A percentile compares a stretch with the other conserved stretches of the same genome.
phyloP scores from a whole-genome alignment of 2,329 filamentous ascomycete species.

The Metarhizium rileyi region DNA sequence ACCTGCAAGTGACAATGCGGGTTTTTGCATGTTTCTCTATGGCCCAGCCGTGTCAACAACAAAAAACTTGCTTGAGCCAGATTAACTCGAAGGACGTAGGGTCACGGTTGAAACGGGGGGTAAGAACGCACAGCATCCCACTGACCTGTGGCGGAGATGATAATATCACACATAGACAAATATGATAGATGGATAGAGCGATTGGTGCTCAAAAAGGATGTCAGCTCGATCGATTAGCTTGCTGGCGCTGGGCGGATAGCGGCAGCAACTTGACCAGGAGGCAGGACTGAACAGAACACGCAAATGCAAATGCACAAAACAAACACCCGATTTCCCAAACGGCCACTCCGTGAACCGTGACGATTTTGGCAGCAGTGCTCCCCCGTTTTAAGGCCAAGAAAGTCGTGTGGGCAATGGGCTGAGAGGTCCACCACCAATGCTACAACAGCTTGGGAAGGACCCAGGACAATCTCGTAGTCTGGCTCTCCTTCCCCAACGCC shows the following conservation, averaged over 20 bases:
- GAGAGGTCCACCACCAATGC: not conserved
- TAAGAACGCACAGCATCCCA: not conserved
- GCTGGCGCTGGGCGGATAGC: not conserved
- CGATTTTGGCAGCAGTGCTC: not conserved
- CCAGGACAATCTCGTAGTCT: not conserved
- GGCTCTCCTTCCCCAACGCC: not conserved
- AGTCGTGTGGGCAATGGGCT: not conserved
- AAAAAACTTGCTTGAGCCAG: not conserved
- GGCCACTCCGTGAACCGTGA: not conserved
- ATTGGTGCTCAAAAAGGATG: not conserved
- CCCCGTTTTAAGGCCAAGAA: not conserved
- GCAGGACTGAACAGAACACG: not conserved
- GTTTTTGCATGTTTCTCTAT: not conserved
- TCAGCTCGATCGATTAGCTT: not conserved
- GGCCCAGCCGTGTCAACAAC: not conserved
- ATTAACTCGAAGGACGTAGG: not conserved
- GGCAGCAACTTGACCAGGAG: too few species aligned
- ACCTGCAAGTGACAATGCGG: not conserved
- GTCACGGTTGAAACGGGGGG: not conserved
- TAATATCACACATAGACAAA: not conserved
- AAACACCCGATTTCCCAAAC: not conserved
- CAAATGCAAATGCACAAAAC: not conserved
- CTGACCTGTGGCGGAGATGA: not conserved
- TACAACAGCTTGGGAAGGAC: too few species aligned
- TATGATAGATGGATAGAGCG: not conserved